Percentiles rank a stretch among this genome's conserved stretches.
Conservation (phyloP, 2,329 filamentous ascomycete genomes). For the Delphinella strobiligena region DNA sequence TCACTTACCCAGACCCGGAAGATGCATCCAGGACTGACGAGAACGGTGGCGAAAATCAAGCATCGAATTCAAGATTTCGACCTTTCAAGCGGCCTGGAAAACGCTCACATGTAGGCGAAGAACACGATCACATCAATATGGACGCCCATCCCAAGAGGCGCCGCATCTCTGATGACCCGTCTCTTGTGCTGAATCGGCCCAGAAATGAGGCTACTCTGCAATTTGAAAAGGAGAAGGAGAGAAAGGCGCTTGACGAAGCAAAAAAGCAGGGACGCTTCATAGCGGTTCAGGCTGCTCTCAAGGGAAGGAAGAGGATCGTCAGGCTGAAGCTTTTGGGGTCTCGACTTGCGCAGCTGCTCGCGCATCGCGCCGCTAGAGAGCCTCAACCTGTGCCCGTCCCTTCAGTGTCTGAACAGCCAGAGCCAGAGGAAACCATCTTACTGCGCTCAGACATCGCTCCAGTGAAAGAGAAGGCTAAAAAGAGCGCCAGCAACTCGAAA, state of each 20-base stretch:
- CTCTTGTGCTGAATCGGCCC: slow-evolving; percentile 8
- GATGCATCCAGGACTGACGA: slow-evolving; percentile 12
- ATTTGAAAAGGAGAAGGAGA: slow-evolving; percentile 35
- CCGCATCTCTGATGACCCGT: slow-evolving; percentile 17
- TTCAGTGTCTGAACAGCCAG: not conserved
- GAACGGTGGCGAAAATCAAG: slow-evolving; percentile 15
- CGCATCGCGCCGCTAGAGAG: slow-evolving; percentile 17
- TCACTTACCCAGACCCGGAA: slow-evolving; percentile 17
- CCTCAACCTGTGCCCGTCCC: slow-evolving; percentile 3
- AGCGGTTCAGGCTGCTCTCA: slow-evolving; percentile 33
- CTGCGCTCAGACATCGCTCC: slow-evolving; percentile 22
- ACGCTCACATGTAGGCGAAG: slow-evolving; percentile 16
- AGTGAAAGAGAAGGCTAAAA: slow-evolving; percentile 8
- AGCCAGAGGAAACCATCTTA: slow-evolving; percentile 11
- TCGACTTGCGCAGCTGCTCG: slow-evolving; percentile 25
- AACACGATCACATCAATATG: slow-evolving; percentile 25
- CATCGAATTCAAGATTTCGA: slow-evolving; percentile 9
- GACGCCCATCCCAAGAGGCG: slow-evolving; percentile 22
- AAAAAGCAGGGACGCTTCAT: slow-evolving; percentile 33
- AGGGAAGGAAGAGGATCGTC: slow-evolving; percentile 32
- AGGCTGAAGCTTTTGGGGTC: slow-evolving; percentile 25
- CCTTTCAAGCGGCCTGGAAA: slow-evolving; percentile 11
- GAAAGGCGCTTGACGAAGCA: slow-evolving; percentile 25
- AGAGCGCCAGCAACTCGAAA: slow-evolving; percentile 16
- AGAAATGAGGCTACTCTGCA: slow-evolving; percentile 34